Percentiles rank a stretch among this genome's conserved stretches.
phyloP scores from a whole-genome alignment of 768 basidiomycete genomes.

The Phlebiopsis gigantea region DNA sequence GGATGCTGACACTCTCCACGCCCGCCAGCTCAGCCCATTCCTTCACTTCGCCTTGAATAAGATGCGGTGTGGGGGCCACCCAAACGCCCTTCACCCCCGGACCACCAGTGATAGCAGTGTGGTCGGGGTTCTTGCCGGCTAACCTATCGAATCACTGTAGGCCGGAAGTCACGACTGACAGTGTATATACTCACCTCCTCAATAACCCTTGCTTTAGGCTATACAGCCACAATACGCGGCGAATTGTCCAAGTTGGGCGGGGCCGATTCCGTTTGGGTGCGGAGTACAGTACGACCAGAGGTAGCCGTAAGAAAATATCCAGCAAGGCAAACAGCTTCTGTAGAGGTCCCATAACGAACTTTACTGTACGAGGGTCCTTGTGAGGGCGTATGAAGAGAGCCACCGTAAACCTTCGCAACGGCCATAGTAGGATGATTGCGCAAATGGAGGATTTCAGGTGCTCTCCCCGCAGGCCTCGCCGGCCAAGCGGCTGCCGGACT shows the following conservation, averaged over 20 bases:
- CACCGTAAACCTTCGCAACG: background rate
- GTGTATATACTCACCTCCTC: background rate
- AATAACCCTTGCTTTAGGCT: background rate
- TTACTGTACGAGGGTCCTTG: too few relatives aligned
- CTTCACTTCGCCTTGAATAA: slow-evolving; percentile 19
- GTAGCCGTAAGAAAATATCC: background rate
- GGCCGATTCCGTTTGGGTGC: background rate
- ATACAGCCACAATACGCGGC: background rate
- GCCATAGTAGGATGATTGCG: background rate
- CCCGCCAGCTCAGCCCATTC: slow-evolving; percentile 10
- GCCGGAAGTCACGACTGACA: background rate
- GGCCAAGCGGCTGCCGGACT: background rate
- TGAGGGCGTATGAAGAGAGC: background rate
- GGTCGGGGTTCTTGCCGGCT: background rate
- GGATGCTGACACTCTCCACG: slow-evolving; percentile 14
- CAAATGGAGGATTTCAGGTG: background rate
- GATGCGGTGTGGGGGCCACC: slow-evolving; percentile 11
- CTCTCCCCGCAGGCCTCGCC: too few relatives aligned
- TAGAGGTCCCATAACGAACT: background rate
- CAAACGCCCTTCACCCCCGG: slow-evolving; percentile 11
- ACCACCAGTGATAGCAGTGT: slow-evolving; percentile 5
- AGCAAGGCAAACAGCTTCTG: background rate
- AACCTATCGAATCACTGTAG: background rate
- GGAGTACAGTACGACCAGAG: background rate
- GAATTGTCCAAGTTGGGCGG: background rate